Percentiles rank a stretch among this genome's conserved stretches.
Evolutionary conservation across 2,329 filamentous ascomycete species (phyloP).

Genomic region (Venturia oleaginea): DNA sequence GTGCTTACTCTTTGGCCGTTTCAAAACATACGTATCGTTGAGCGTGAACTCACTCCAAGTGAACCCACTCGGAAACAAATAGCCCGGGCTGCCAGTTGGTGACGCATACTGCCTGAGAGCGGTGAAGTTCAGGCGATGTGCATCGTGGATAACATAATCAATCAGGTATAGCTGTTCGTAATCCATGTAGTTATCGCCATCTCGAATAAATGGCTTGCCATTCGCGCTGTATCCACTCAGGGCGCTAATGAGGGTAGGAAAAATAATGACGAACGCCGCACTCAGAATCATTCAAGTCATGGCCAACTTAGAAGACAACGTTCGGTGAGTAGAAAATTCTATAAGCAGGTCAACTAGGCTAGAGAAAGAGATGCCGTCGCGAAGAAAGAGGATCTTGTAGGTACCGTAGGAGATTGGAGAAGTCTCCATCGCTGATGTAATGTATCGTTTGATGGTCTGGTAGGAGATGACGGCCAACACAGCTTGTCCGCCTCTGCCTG

Average conservation of each 20-base stretch:
- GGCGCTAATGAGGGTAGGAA: slow-evolving; percentile 19
- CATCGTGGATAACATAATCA: slow-evolving; percentile 18
- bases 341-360: neutral
- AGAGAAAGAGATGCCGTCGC: slow-evolving; percentile 11
- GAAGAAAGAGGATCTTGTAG: slow-evolving; percentile 19
- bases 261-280: slow-evolving; percentile 17
- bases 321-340: slow-evolving; percentile 13
- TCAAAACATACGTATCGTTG: neutral
- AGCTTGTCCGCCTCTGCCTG: slow-evolving; percentile 20
- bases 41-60: neutral
- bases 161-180: neutral
- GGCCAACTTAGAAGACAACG: slow-evolving; percentile 17
- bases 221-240: slow-evolving; percentile 20
- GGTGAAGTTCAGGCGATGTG: slow-evolving; percentile 15
- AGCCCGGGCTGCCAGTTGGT: too few species aligned
- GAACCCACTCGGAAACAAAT: too few species aligned
- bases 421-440: slow-evolving; percentile 20
- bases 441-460: slow-evolving; percentile 18
- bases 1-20: neutral
- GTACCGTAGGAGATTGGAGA: slow-evolving; percentile 18
- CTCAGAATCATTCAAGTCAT: slow-evolving; percentile 20
- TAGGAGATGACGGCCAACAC: slow-evolving; percentile 19
- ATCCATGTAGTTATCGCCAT: neutral
- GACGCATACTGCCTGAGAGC: too few species aligned
- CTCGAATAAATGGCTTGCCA: slow-evolving; percentile 15